Evolutionary conservation across 2,329 filamentous ascomycete species (phyloP), one percentile per base, ranked within the genome.

Genomic region (Penicillium sp.): DNA sequence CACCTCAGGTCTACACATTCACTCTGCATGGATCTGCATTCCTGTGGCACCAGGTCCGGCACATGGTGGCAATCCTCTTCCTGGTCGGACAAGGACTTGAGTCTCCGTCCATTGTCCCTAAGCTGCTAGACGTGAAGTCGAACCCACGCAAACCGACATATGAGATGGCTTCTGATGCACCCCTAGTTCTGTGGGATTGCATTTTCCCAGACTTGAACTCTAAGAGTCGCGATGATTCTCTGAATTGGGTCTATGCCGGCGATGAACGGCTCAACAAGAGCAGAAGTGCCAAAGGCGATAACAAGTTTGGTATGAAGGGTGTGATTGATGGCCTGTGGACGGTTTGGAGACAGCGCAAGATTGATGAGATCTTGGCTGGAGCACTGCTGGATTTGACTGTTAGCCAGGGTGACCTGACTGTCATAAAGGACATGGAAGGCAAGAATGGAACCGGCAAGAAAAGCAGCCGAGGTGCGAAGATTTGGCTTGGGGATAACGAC

Each of bases 11-110:
- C 14, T 97, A 95, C 77, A 87, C 88, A 58, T 95, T 99, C 74
- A 87, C 88, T 55, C 86, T 99, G 40, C 86, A 92, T 63, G 94
- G 94, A 20, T 92, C 89, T 7, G 94, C 92, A 1, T 99, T 99
- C 74, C 77, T 99, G 45, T 99, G 94, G 94, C 94, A 99, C 76
- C 94, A 99, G 77, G 95, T 99, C 63, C 87, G 94, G 23, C 90
- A 93, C 77, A 92, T 99, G 85, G 87, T 95, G n/a, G 85, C 88
- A 15, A 80, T 97, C 6, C 79, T 99, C n/a, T 97, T 99, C 78
- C 80, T 94, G 11, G 86, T 97, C 8, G 94, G 90, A 26, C 94
- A 99, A 75, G 86, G 91, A 0, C 83, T 96, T 15, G 94, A 99
- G 72, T 71, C 80, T 26, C 89, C 92, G 0, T 82, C 82, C 0